Evolutionary conservation across 805 yeast species (phyloP).

Genomic region (Candida succiphila): DNA sequence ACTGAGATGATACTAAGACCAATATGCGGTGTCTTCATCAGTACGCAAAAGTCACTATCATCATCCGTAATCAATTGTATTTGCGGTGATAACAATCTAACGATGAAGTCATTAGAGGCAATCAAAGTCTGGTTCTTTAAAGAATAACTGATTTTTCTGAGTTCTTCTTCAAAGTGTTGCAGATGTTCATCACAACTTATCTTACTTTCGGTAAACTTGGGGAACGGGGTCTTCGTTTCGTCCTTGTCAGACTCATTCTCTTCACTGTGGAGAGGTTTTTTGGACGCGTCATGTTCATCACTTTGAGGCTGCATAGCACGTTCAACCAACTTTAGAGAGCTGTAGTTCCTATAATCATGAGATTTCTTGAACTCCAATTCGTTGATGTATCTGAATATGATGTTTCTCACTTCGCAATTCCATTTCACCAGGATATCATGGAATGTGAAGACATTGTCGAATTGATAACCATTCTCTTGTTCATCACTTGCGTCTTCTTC

Average conservation of each 20-base stretch:
- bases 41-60: conserved; percentile 45
- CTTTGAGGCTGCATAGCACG: not conserved
- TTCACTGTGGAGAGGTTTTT: not conserved
- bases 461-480: conserved; percentile 15
- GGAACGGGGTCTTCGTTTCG: conserved; percentile 2
- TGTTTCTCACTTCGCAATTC: conserved; percentile 62
- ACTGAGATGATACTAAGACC: conserved; percentile 63
- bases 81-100: conserved; percentile 73
- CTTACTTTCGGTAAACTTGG: conserved; percentile 3
- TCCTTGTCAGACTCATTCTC: not conserved
- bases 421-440: conserved; percentile 71
- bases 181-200: conserved; percentile 23
- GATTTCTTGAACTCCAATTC: conserved; percentile 35
- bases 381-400: conserved; percentile 49
- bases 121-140: conserved; percentile 18
- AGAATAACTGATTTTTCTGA: conserved; percentile 29
- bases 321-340: not conserved
- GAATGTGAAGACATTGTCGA: conserved; percentile 60
- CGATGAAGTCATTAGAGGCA: conserved; percentile 44
- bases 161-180: conserved; percentile 40
- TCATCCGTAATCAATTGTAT: conserved; percentile 54
- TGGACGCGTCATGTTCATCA: not conserved
- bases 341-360: conserved; percentile 6
- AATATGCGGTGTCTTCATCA: conserved; percentile 67
- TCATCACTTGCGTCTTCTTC: conserved; percentile 20